Evolutionary conservation across 2,329 filamentous ascomycete species (phyloP).

Genomic region (Neopestalotiopsis sp.): DNA sequence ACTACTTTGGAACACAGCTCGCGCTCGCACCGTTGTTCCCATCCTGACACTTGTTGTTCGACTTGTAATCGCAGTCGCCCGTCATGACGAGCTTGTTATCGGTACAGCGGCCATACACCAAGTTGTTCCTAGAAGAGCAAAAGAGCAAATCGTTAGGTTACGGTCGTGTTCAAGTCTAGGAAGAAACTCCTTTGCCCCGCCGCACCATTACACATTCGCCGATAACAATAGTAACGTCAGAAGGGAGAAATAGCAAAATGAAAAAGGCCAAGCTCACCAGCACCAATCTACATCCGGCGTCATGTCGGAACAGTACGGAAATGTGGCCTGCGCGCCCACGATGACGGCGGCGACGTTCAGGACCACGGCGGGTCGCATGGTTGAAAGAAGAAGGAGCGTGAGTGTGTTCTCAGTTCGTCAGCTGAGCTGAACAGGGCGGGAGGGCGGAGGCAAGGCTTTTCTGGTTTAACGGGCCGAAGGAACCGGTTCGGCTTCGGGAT

Average conservation of each 20-base stretch:
- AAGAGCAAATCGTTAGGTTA: background rate
- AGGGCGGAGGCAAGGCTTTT: too few relatives aligned
- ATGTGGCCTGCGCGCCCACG: background rate
- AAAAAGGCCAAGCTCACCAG: background rate
- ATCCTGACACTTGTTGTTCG: background rate
- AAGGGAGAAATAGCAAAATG: background rate
- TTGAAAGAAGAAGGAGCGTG: background rate
- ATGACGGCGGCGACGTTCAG: conserved; percentile 2
- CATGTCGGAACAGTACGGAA: conserved; percentile 6
- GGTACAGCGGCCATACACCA: background rate
- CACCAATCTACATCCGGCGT: conserved; percentile 6
- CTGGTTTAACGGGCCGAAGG: too few relatives aligned
- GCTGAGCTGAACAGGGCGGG: too few relatives aligned
- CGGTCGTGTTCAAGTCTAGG: background rate
- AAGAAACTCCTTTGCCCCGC: background rate
- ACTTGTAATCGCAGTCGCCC: conserved; percentile 8
- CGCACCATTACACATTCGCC: too few relatives aligned
- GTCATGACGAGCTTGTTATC: conserved; percentile 10
- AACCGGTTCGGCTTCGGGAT: too few relatives aligned
- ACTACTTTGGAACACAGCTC: background rate
- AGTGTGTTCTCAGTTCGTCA: background rate
- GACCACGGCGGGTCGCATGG: background rate
- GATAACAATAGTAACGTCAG: too few relatives aligned
- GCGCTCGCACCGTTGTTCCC: background rate
- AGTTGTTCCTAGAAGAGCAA: background rate